A percentile compares a stretch with the other conserved stretches of the same genome.
These are phyloP conservation scores for Globisporangium rhizosaccharum DNA, from an alignment of 352 stramenopile genomes.

Conservation along the genomic window DNA sequence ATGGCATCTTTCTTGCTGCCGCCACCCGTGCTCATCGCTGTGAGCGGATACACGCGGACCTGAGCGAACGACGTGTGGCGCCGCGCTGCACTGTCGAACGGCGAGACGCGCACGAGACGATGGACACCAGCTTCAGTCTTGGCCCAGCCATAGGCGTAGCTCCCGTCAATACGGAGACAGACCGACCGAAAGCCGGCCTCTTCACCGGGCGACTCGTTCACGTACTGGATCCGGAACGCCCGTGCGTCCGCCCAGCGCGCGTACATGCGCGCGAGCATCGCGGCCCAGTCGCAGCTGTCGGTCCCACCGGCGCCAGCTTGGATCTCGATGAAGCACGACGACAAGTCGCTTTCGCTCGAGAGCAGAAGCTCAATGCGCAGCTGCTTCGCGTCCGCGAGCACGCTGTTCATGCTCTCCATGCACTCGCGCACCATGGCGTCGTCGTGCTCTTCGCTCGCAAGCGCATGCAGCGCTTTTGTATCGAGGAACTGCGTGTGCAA, in stretches of 20 bases:
- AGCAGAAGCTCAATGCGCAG: slow-evolving; percentile 63
- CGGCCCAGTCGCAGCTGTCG: slow-evolving; percentile 95
- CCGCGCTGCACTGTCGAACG: slow-evolving; percentile 91
- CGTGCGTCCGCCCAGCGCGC: slow-evolving; percentile 46
- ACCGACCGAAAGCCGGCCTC: slow-evolving; percentile 67
- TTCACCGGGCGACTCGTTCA: slow-evolving; percentile 84
- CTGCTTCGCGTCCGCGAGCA: slow-evolving; percentile 38
- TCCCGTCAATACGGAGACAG: slow-evolving; percentile 47
- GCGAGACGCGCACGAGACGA: slow-evolving; percentile 91
- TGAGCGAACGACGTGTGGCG: slow-evolving; percentile 96
- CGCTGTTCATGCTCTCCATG: slow-evolving; percentile 27
- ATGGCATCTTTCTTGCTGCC: slow-evolving; percentile 19
- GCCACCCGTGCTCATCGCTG: slow-evolving; percentile 15
- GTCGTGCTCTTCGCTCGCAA: slow-evolving; percentile 63
- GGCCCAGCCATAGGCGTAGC: slow-evolving; percentile 91
- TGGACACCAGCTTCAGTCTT: slow-evolving; percentile 94
- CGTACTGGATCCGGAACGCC: slow-evolving; percentile 67
- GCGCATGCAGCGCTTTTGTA: slow-evolving; percentile 48
- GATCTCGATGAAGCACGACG: slow-evolving; percentile 77
- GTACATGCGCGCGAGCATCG: slow-evolving; percentile 96
- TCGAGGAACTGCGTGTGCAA: slow-evolving; percentile 49
- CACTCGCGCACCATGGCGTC: slow-evolving; percentile 45
- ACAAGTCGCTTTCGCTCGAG: slow-evolving; percentile 41
- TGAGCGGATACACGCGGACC: slow-evolving; percentile 71
- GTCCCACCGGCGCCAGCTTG: slow-evolving; percentile 87